phyloP scores from a whole-genome alignment of 805 yeast genomes.

The Schwanniomyces polymorphus region DNA sequence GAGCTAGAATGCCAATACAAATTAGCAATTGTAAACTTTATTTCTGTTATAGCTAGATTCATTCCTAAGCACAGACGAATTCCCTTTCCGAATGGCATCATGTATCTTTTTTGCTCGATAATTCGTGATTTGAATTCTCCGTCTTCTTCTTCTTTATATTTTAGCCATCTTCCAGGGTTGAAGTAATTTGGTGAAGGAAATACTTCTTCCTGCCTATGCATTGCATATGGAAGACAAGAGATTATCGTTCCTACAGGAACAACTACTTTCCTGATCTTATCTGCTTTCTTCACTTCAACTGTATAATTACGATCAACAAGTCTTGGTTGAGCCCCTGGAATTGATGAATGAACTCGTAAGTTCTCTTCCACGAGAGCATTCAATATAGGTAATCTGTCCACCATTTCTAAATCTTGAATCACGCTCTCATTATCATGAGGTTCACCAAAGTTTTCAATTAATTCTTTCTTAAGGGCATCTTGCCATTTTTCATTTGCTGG shows the following conservation, averaged over 20 bases:
- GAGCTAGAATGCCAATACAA: constrained; percentile 50
- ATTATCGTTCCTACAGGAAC: constrained; percentile 59
- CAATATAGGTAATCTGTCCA: constrained; percentile 53
- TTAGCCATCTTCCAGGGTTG: constrained; percentile 65
- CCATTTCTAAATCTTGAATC: constrained; percentile 29
- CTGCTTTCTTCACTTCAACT: constrained; percentile 13
- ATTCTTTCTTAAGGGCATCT: constrained; percentile 46
- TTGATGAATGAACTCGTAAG: constrained; percentile 62
- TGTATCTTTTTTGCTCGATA: constrained; percentile 46
- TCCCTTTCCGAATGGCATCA: constrained; percentile 74
- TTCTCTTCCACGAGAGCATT: constrained; percentile 63
- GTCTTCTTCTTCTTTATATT: constrained; percentile 28
- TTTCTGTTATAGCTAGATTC: constrained; percentile 65
- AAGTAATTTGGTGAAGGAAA: constrained; percentile 54
- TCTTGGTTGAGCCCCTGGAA: constrained; percentile 74
- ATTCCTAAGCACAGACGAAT: constrained; percentile 73
- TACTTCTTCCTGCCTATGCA: constrained; percentile 51
- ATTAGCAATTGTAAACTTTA: constrained; percentile 48
- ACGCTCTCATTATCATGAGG: constrained; percentile 17
- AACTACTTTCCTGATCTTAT: neutral
- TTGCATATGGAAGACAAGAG: constrained; percentile 64
- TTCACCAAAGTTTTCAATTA: constrained; percentile 31
- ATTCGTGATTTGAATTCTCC: constrained; percentile 33
- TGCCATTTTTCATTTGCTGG: constrained; percentile 50
- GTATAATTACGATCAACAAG: constrained; percentile 30